A percentile compares a stretch with the other conserved stretches of the same genome.
These are phyloP conservation scores for Xanthoconium separans DNA, from an alignment of 1,284 basidiomycete species.

Conservation along the genomic window DNA sequence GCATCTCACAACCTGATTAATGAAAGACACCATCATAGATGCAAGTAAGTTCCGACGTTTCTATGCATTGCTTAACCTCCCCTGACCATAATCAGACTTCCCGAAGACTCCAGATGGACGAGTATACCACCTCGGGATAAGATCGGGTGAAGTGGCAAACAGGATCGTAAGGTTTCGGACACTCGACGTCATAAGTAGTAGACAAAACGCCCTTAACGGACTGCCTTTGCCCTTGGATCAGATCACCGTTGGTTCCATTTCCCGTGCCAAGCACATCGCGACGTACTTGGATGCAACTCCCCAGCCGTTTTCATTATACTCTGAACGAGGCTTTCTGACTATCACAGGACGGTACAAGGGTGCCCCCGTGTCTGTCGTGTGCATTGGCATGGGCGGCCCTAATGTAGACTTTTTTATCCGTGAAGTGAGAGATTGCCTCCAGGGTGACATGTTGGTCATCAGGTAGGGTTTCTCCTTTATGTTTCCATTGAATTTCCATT, in stretches of 20 bases:
- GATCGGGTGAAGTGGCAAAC: conserved; percentile 77
- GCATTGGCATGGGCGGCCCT: conserved; percentile 81
- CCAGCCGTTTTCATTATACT: conserved; percentile 59
- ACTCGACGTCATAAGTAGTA: background rate
- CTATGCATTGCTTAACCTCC: background rate
- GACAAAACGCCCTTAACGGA: background rate
- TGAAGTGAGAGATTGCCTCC: conserved; percentile 75
- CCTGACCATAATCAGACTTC: conserved; percentile 52
- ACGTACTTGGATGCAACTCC: conserved; percentile 58
- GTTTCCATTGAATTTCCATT: background rate
- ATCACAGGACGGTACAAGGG: conserved; percentile 76
- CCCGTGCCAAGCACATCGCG: conserved; percentile 64
- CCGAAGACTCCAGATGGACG: conserved; percentile 68
- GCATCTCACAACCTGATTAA: conserved; percentile 4
- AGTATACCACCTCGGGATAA: conserved; percentile 77
- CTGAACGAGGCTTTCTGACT: conserved; percentile 79
- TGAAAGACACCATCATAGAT: conserved; percentile 28
- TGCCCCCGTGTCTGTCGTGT: conserved; percentile 69
- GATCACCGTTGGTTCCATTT: conserved; percentile 77
- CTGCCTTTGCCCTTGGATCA: conserved; percentile 26
- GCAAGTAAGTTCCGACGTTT: conserved; percentile 27
- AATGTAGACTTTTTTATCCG: conserved; percentile 86
- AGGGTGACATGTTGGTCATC: conserved; percentile 75
- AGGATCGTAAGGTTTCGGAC: conserved; percentile 55
- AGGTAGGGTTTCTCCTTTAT: conserved; percentile 45